Conservation (phyloP, 352 stramenopile species). For the Aphanomyces stellatus region DNA sequence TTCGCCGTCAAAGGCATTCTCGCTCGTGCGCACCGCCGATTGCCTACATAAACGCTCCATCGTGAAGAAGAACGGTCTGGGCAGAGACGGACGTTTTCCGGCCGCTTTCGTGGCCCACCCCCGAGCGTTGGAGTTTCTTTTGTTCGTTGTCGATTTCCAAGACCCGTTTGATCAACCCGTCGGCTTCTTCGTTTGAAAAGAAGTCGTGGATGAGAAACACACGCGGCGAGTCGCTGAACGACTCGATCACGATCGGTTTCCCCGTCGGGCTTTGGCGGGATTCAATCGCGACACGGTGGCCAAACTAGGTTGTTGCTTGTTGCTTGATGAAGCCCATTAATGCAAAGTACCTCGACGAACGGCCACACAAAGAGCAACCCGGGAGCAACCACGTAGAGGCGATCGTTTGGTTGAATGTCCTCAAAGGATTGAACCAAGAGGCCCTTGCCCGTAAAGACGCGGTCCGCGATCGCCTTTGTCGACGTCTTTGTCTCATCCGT, state of each 20-base stretch:
- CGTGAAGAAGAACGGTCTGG: slow-evolving; percentile 19
- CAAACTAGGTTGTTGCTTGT: background rate
- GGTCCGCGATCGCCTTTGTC: slow-evolving; percentile 18
- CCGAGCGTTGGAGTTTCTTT: slow-evolving; percentile 10
- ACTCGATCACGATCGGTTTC: slow-evolving; percentile 21
- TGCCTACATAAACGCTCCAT: slow-evolving; percentile 23
- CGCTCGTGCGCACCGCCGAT: slow-evolving; percentile 25
- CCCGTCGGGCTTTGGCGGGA: slow-evolving; percentile 12
- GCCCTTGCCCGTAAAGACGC: slow-evolving; percentile 12
- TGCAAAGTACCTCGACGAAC: slow-evolving; percentile 2
- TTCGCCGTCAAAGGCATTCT: slow-evolving; percentile 32
- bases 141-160: slow-evolving; percentile 28
- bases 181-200: slow-evolving; percentile 31
- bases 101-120: background rate
- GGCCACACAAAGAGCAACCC: slow-evolving; percentile 17
- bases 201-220: slow-evolving; percentile 38
- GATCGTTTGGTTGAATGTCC: slow-evolving; percentile 2
- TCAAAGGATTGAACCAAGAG: slow-evolving; percentile 5
- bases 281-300: slow-evolving; percentile 8
- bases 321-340: background rate
- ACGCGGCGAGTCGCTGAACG: slow-evolving; percentile 23
- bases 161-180: slow-evolving; percentile 30
- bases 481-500: slow-evolving; percentile 22
- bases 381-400: slow-evolving; percentile 6
- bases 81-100: background rate